These are phyloP conservation scores for Gaeumannomyces tritici DNA, from an alignment of 2,329 filamentous ascomycete genomes.

Conservation along the genomic window DNA sequence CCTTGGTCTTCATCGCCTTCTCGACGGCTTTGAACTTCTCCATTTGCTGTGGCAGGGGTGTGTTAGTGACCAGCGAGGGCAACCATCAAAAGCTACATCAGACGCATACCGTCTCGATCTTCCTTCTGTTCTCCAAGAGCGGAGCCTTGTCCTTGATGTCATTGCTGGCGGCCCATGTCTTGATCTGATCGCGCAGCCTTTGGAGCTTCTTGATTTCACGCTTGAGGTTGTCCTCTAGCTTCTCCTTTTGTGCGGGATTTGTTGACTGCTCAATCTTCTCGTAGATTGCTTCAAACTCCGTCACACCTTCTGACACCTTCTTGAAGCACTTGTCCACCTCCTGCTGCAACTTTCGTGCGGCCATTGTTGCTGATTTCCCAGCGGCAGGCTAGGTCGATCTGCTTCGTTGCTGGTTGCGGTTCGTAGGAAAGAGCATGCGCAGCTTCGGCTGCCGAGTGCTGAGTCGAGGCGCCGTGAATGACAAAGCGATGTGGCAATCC, in stretches of 20 bases:
- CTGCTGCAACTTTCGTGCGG: slow-evolving; percentile 90
- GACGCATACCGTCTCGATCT: slow-evolving; percentile 84
- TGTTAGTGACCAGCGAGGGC: slow-evolving; percentile 16
- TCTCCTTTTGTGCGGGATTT: slow-evolving; percentile 94
- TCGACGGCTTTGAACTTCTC: slow-evolving; percentile 99
- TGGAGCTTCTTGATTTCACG: slow-evolving; percentile 99
- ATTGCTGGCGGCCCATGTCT: slow-evolving; percentile 96
- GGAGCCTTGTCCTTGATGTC: slow-evolving; percentile 99
- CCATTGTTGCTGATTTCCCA: slow-evolving; percentile 52
- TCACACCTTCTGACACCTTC: slow-evolving; percentile 87
- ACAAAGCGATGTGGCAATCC: neutral
- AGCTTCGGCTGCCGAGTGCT: neutral
- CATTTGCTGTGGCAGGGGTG: slow-evolving; percentile 62
- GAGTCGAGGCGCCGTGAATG: neutral
- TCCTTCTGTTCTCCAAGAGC: slow-evolving; percentile 82
- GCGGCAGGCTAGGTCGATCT: slow-evolving; percentile 7
- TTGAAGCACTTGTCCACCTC: slow-evolving; percentile 99
- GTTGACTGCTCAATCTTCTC: slow-evolving; percentile 93
- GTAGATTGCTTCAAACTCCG: slow-evolving; percentile 88
- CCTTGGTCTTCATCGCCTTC: slow-evolving; percentile 99
- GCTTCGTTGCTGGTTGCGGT: neutral
- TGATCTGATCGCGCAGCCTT: slow-evolving; percentile 94
- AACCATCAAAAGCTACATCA: slow-evolving; percentile 5
- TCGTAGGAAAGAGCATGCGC: neutral
- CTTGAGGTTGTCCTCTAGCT: slow-evolving; percentile 95